A percentile compares a stretch with the other conserved stretches of the same genome.
phyloP scores from a whole-genome alignment of 495 filamentous ascomycete species.

The Aspergillus homomorphus region DNA sequence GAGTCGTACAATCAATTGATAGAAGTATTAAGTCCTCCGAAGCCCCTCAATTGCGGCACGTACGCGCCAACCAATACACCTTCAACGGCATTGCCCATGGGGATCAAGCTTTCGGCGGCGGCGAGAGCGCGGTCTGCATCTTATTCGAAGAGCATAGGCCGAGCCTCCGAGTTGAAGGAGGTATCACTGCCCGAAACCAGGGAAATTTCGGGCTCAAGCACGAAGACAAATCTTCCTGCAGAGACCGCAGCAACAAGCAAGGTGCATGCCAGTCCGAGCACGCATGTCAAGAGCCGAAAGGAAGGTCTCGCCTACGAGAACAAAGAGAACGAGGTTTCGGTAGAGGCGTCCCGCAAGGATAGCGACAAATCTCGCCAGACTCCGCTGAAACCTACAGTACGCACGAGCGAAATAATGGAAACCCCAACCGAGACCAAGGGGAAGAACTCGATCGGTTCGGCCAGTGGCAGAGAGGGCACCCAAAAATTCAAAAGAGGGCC shows the following conservation, averaged over 20 bases:
- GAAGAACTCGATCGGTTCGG: slow-evolving; percentile 17
- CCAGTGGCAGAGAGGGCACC: slow-evolving; percentile 14
- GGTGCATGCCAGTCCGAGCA: slow-evolving; percentile 33
- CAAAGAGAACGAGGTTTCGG: slow-evolving; percentile 24
- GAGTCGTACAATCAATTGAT: slow-evolving; percentile 42
- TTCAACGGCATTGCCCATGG: slow-evolving; percentile 25
- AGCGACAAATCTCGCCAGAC: slow-evolving; percentile 17
- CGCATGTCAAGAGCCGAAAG: slow-evolving; percentile 42
- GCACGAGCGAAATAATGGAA: slow-evolving; percentile 24
- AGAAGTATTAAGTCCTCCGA: slow-evolving; percentile 42
- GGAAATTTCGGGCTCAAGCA: slow-evolving; percentile 35
- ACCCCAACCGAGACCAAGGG: slow-evolving; percentile 18
- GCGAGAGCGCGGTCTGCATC: slow-evolving; percentile 34
- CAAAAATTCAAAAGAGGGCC: slow-evolving; percentile 15
- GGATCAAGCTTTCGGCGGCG: slow-evolving; percentile 29
- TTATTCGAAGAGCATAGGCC: slow-evolving; percentile 24
- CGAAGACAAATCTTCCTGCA: slow-evolving; percentile 20
- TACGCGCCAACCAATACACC: slow-evolving; percentile 45
- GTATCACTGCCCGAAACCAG: slow-evolving; percentile 27
- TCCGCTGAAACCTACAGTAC: slow-evolving; percentile 18
- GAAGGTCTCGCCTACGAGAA: slow-evolving; percentile 27
- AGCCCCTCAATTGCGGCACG: slow-evolving; percentile 29
- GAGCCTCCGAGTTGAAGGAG: slow-evolving; percentile 22
- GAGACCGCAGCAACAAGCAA: slow-evolving; percentile 19
- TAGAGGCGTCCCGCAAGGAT: slow-evolving; percentile 14